Conservation (phyloP, 2,329 filamentous ascomycete species). For the Trematosphaeria pertusa region DNA sequence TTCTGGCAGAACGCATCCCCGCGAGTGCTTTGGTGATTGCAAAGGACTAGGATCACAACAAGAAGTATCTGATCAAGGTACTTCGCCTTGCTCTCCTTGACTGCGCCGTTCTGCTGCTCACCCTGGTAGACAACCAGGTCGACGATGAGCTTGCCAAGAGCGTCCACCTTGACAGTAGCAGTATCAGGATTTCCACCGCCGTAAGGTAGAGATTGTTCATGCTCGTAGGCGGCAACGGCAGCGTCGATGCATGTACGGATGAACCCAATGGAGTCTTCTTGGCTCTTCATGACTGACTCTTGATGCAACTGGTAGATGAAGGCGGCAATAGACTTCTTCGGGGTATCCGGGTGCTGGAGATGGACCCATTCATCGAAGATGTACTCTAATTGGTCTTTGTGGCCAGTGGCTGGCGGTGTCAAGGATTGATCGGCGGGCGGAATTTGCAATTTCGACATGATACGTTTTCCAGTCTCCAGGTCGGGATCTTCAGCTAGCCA, state of each 20-base stretch:
- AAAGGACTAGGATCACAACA: constrained; percentile 80
- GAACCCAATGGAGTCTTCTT: constrained; percentile 81
- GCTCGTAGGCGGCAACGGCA: constrained; percentile 79
- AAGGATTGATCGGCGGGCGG: constrained; percentile 61
- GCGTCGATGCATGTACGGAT: constrained; percentile 81
- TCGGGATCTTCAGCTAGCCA: constrained; percentile 80
- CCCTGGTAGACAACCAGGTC: constrained; percentile 76
- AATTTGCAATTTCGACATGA: constrained; percentile 71
- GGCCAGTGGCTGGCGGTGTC: constrained; percentile 64
- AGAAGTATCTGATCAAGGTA: constrained; percentile 81
- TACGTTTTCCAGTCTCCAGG: constrained; percentile 69
- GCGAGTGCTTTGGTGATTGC: constrained; percentile 81
- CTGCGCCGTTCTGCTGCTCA: constrained; percentile 63
- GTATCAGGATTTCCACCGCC: constrained; percentile 65
- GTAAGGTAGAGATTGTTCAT: constrained; percentile 65
- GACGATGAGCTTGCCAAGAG: constrained; percentile 80
- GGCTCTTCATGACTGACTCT: constrained; percentile 72
- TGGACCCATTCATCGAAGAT: constrained; percentile 95
- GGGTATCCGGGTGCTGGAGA: constrained; percentile 77
- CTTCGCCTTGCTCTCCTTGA: constrained; percentile 68
- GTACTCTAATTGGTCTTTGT: constrained; percentile 88
- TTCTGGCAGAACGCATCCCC: constrained; percentile 85
- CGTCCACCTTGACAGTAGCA: constrained; percentile 74
- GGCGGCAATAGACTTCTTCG: constrained; percentile 72
- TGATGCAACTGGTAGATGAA: constrained; percentile 87